A percentile compares a stretch with the other conserved stretches of the same genome.
Conservation (phyloP, 176 grass and related monocot genomes). For the Phoenix dactylifera region DNA sequence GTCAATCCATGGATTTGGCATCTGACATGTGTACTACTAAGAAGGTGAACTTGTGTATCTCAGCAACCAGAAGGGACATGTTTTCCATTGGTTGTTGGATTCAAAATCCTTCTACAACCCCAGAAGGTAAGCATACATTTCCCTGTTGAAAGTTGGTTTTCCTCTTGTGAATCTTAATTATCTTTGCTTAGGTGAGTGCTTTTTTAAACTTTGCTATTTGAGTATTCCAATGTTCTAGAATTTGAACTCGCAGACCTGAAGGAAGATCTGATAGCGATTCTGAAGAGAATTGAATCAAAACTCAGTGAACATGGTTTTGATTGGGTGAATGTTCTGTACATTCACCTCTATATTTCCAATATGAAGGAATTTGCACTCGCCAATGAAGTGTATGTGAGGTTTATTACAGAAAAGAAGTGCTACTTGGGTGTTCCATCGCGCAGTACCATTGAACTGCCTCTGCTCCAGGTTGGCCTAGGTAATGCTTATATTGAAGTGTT, state of each 20-base stretch:
- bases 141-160: too few species aligned
- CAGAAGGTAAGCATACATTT: slow-evolving; percentile 26
- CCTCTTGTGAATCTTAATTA: too few species aligned
- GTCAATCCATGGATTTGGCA: slow-evolving; percentile 21
- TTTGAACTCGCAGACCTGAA: slow-evolving; percentile 44
- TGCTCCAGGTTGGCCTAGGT: slow-evolving; percentile 48
- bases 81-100: slow-evolving; percentile 76
- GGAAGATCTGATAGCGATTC: slow-evolving; percentile 56
- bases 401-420: slow-evolving; percentile 81
- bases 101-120: slow-evolving; percentile 35
- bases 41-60: slow-evolving; percentile 35
- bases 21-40: slow-evolving; percentile 21
- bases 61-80: slow-evolving; percentile 46
- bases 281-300: slow-evolving; percentile 64
- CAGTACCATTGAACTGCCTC: slow-evolving; percentile 87
- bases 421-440: slow-evolving; percentile 76
- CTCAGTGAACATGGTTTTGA: slow-evolving; percentile 58
- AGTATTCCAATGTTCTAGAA: too few species aligned
- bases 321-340: slow-evolving; percentile 84
- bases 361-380: slow-evolving; percentile 78
- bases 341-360: slow-evolving; percentile 93
- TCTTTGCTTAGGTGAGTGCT: too few species aligned
- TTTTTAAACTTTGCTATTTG: too few species aligned
- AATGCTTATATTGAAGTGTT: slow-evolving; percentile 78
- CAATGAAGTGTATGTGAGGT: slow-evolving; percentile 87